Evolutionary conservation across 2,329 filamentous ascomycete genomes (phyloP), one percentile per base, ranked within the genome.

Genomic region (Meredithiella fracta): DNA sequence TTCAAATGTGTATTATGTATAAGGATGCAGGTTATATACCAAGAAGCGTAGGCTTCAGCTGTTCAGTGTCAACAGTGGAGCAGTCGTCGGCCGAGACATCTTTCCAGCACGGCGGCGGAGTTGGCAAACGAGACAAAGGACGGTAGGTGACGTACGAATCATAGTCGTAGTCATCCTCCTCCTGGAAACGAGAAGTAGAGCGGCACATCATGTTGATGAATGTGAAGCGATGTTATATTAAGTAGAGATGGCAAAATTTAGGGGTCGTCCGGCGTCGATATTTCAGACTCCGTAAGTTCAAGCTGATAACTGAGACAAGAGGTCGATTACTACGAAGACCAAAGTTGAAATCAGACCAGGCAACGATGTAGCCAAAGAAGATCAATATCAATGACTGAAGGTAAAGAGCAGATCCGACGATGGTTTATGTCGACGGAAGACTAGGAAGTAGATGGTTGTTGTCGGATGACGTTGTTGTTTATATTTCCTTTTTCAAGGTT

Each of bases 51-150:
- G 64, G 62, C 62, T 70, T 70, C 58, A 71, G 64, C 53, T 67
- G 65, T 60, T 73, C 72, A 58, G 68, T 71, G 63, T 74, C 71
- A 53, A 73, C 70, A 52, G 51, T 54, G 31, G 55, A 51, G 51
- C 58, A 60, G 44, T 54, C 58, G 17, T 60, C 62, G 25, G 68
- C 68, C 44, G 70, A 71, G 17, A 70, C 71, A 59, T 64, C 69
- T 58, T 67, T 68, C 52, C 73, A 74, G 47, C 77, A 81, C 9
- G 74, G 74, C 47, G 81, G 81, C 60, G 81, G 81, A 54, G 81
- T 85, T 22, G 81, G 81, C 22, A 85, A 73, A 65, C 80, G 82
- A 29, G 80, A 84, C 53, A 85, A 71, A 8, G 81, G 81, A 51
- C 79, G 75, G 67, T 84, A 85, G 60, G 79, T 81, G 66, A 77